Evolutionary conservation across 2,329 filamentous ascomycete species (phyloP).

Genomic region (Colletotrichum echinochloae): DNA sequence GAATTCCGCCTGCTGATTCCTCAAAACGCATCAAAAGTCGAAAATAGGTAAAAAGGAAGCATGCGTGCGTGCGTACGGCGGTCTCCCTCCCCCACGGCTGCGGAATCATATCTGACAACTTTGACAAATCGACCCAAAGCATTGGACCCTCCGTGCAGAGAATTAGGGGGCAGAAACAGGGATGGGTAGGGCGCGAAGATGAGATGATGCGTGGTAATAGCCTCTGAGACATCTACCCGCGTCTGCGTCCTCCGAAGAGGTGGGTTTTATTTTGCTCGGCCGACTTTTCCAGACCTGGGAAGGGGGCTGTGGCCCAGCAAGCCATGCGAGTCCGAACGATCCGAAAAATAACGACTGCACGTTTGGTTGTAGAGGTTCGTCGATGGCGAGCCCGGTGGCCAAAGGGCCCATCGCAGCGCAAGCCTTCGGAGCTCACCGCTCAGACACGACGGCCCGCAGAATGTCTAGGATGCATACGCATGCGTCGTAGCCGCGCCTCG

Average conservation of each 20-base stretch:
- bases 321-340: conserved; percentile 35
- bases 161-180: conserved; percentile 16
- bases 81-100: background rate
- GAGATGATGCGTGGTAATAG: conserved; percentile 23
- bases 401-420: conserved; percentile 3
- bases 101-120: conserved; percentile 12
- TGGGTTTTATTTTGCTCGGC: conserved; percentile 10
- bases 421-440: conserved; percentile 21
- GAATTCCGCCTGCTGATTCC: conserved; percentile 4
- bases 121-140: conserved; percentile 22
- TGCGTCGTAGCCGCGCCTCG: conserved; percentile 49
- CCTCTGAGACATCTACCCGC: conserved; percentile 18
- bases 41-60: background rate
- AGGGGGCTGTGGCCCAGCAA: conserved; percentile 10
- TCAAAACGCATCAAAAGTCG: conserved; percentile 6
- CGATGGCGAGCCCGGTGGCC: conserved; percentile 5
- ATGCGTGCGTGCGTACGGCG: conserved; percentile 6
- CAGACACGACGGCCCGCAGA: conserved; percentile 23
- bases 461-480: conserved; percentile 26
- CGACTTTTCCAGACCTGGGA: conserved; percentile 2
- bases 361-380: background rate
- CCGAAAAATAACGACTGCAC: conserved; percentile 17
- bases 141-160: conserved; percentile 30
- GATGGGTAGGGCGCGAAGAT: background rate
- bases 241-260: conserved; percentile 19